Evolutionary conservation across 2,329 filamentous ascomycete genomes (phyloP).

Genomic region (Hypoxylon sp.): DNA sequence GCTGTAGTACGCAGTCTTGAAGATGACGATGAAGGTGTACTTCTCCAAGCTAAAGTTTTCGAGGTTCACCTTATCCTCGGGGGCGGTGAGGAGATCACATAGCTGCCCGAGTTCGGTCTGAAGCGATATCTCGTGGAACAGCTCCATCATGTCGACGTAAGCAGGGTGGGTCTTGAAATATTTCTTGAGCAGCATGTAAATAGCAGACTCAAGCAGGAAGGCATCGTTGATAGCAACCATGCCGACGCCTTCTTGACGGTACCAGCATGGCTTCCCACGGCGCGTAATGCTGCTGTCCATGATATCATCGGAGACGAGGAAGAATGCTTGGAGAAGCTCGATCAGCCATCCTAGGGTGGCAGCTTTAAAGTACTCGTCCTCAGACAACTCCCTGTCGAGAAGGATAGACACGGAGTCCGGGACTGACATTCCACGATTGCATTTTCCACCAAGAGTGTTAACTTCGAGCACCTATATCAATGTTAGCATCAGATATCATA

Average conservation of each 20-base stretch:
- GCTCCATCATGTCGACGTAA: slow-evolving; percentile 92
- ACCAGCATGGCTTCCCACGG: slow-evolving; percentile 96
- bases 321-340: slow-evolving; percentile 98
- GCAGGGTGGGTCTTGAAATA: slow-evolving; percentile 89
- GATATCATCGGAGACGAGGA: slow-evolving; percentile 98
- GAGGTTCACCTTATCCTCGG: slow-evolving; percentile 92
- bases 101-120: slow-evolving; percentile 97
- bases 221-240: slow-evolving; percentile 99
- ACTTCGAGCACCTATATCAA: slow-evolving; percentile 78
- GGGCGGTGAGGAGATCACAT: slow-evolving; percentile 94
- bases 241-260: slow-evolving; percentile 88
- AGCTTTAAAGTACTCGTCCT: slow-evolving; percentile 89
- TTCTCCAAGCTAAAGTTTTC: slow-evolving; percentile 96
- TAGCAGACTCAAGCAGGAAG: slow-evolving; percentile 92
- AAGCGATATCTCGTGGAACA: slow-evolving; percentile 95
- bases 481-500: slow-evolving; percentile 39
- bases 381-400: slow-evolving; percentile 76
- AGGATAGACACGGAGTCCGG: slow-evolving; percentile 90
- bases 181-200: slow-evolving; percentile 94
- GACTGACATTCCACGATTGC: slow-evolving; percentile 98
- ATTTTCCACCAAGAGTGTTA: slow-evolving; percentile 95
- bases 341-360: slow-evolving; percentile 97
- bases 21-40: slow-evolving; percentile 98
- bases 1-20: slow-evolving; percentile 99
- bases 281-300: slow-evolving; percentile 98